phyloP scores from a whole-genome alignment of 768 basidiomycete genomes.

The Chlorophyllum brunneum region DNA sequence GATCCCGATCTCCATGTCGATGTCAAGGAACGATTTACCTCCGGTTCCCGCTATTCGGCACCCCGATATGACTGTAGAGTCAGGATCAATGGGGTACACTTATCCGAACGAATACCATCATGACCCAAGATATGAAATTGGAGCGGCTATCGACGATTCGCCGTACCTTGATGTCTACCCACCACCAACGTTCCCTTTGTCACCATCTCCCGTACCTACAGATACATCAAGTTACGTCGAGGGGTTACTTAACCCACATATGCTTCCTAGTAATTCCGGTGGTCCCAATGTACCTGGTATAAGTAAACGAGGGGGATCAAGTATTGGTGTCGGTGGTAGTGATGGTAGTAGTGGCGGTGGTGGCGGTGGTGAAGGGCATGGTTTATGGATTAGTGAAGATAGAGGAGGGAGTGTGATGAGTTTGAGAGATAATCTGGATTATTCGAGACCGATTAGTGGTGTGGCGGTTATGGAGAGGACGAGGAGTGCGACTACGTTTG shows the following conservation, averaged over 20 bases:
- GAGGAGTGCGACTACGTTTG: conserved; percentile 29
- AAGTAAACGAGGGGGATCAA: background rate
- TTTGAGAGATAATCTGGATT: conserved; percentile 37
- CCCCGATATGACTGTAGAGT: background rate
- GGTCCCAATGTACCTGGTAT: background rate
- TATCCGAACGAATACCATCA: background rate
- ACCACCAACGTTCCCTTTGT: conserved; percentile 21
- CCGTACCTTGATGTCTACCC: conserved; percentile 20
- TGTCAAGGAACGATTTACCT: no score
- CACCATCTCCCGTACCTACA: conserved; percentile 25
- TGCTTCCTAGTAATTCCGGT: background rate
- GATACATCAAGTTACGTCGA: conserved; percentile 26
- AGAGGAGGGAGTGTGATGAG: conserved; percentile 27
- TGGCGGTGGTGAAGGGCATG: background rate
- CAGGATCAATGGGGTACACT: background rate
- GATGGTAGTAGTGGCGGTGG: background rate
- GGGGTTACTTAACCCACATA: conserved; percentile 27
- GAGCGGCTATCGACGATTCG: background rate
- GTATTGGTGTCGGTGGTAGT: background rate
- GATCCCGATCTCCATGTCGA: conserved; percentile 13
- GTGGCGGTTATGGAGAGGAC: conserved; percentile 19
- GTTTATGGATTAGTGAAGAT: conserved; percentile 17
- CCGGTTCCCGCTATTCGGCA: background rate
- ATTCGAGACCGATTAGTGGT: conserved; percentile 33
- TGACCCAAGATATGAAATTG: background rate